Evolutionary conservation across 2,329 filamentous ascomycete species (phyloP).

Genomic region (Curvularia eragrostidis): DNA sequence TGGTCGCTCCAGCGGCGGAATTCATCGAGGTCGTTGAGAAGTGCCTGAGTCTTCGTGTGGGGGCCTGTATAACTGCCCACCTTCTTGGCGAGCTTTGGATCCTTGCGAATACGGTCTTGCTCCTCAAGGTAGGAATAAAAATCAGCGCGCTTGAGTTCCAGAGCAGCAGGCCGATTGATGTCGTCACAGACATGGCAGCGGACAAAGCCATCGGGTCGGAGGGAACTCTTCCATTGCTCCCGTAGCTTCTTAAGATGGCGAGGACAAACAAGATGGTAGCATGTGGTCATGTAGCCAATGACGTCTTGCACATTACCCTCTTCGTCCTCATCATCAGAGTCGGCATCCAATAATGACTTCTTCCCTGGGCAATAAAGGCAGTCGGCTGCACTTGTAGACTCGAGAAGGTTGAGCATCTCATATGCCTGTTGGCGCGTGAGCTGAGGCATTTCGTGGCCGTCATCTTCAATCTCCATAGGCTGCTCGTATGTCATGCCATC

Average conservation of each 20-base stretch:
- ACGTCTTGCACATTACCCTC: conserved; percentile 62
- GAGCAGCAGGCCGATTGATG: conserved; percentile 68
- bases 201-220: conserved; percentile 55
- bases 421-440: conserved; percentile 78
- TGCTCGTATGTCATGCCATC: conserved; percentile 83
- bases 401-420: conserved; percentile 83
- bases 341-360: conserved; percentile 53
- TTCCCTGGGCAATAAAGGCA: conserved; percentile 73
- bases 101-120: conserved; percentile 63
- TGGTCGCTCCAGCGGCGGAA: conserved; percentile 68
- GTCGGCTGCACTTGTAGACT: conserved; percentile 76
- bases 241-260: conserved; percentile 71
- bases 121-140: conserved; percentile 59
- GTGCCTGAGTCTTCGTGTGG: conserved; percentile 87
- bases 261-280: conserved; percentile 84
- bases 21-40: conserved; percentile 75
- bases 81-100: conserved; percentile 64
- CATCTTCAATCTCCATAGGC: conserved; percentile 87
- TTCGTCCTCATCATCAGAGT: conserved; percentile 51
- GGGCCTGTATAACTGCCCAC: conserved; percentile 78
- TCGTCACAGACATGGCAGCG: conserved; percentile 73
- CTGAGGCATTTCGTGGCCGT: conserved; percentile 66
- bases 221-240: conserved; percentile 57
- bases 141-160: conserved; percentile 69
- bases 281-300: conserved; percentile 82